Conservation (phyloP, 805 yeast species). For the Wickerhamiella dianesei region DNA sequence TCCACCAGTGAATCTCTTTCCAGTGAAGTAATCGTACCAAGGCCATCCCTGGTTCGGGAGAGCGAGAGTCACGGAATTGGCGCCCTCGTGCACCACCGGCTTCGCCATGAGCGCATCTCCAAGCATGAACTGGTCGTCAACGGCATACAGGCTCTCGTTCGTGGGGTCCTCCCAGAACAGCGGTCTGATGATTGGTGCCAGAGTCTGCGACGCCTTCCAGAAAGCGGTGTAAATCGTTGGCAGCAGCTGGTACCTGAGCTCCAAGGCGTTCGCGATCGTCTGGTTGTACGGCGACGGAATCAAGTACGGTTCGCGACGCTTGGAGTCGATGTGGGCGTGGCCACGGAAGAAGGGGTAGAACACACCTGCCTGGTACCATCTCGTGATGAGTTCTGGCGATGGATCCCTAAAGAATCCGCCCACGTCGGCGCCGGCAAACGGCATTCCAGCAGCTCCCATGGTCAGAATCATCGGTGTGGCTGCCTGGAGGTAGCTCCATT, state of each 20-base stretch:
- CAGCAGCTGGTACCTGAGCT: slow-evolving; percentile 57
- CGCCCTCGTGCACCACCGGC: slow-evolving; percentile 57
- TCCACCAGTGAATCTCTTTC: slow-evolving; percentile 7
- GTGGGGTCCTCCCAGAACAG: slow-evolving; percentile 23
- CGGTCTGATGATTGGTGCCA: slow-evolving; percentile 49
- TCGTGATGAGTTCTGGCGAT: slow-evolving; percentile 54
- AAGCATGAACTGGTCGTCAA: slow-evolving; percentile 75
- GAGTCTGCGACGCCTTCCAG: slow-evolving; percentile 43
- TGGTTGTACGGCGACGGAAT: slow-evolving; percentile 60
- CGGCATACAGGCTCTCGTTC: slow-evolving; percentile 33
- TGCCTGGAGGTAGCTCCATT: slow-evolving; percentile 71
- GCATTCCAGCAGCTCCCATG: slow-evolving; percentile 69
- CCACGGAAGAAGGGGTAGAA: slow-evolving; percentile 96
- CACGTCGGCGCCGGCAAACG: slow-evolving; percentile 91
- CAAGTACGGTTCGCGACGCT: slow-evolving; percentile 87
- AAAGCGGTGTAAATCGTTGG: slow-evolving; percentile 76
- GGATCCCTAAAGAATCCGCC: slow-evolving; percentile 97
- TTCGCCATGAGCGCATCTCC: slow-evolving; percentile 58
- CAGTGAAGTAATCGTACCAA: slow-evolving; percentile 27
- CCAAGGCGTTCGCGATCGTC: slow-evolving; percentile 47
- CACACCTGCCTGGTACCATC: slow-evolving; percentile 95
- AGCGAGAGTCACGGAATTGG: slow-evolving; percentile 29
- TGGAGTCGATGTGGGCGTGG: slow-evolving; percentile 90
- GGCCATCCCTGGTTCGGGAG: slow-evolving; percentile 31
- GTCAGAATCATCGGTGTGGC: slow-evolving; percentile 84